These are phyloP conservation scores for Kluyveromyces lactis DNA, from an alignment of 805 yeast species.

Conservation along the genomic window DNA sequence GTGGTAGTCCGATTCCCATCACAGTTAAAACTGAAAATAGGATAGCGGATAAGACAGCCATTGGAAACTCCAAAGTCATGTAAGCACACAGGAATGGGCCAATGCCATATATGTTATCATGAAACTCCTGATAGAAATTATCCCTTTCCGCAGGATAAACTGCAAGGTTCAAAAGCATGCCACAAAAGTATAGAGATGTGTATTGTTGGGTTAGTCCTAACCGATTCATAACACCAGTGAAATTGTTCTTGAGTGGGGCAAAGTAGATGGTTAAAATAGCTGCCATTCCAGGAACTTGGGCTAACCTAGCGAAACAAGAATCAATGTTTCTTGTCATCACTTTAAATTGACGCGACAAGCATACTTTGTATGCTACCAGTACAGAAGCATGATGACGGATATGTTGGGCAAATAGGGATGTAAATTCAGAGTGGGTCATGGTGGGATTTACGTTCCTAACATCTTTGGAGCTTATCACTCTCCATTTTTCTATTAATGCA, in stretches of 20 bases:
- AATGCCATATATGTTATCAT: conserved; percentile 62
- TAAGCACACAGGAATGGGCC: conserved; percentile 45
- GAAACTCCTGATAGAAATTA: conserved; percentile 70
- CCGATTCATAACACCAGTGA: conserved; percentile 52
- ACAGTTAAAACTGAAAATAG: conserved; percentile 33
- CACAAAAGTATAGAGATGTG: conserved; percentile 64
- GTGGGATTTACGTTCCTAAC: conserved; percentile 2
- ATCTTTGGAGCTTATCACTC: background rate
- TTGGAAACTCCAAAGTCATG: conserved; percentile 26
- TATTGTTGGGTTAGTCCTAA: conserved; percentile 72
- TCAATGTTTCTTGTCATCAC: conserved; percentile 45
- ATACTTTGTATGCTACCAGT: conserved; percentile 29
- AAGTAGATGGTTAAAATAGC: conserved; percentile 60
- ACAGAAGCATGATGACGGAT: conserved; percentile 16
- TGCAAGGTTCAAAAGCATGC: conserved; percentile 70
- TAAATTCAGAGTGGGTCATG: conserved; percentile 11
- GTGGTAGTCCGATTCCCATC: conserved; percentile 60
- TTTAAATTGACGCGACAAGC: conserved; percentile 30
- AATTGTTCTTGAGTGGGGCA: conserved; percentile 43
- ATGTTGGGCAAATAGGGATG: conserved; percentile 13
- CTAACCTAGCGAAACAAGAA: conserved; percentile 52
- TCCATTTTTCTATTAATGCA: conserved; percentile 34
- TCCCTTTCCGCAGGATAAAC: conserved; percentile 67
- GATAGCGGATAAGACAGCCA: conserved; percentile 12
- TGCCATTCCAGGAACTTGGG: conserved; percentile 58